Conservation (phyloP, 2,329 filamentous ascomycete genomes). For the Nakataea oryzae region DNA sequence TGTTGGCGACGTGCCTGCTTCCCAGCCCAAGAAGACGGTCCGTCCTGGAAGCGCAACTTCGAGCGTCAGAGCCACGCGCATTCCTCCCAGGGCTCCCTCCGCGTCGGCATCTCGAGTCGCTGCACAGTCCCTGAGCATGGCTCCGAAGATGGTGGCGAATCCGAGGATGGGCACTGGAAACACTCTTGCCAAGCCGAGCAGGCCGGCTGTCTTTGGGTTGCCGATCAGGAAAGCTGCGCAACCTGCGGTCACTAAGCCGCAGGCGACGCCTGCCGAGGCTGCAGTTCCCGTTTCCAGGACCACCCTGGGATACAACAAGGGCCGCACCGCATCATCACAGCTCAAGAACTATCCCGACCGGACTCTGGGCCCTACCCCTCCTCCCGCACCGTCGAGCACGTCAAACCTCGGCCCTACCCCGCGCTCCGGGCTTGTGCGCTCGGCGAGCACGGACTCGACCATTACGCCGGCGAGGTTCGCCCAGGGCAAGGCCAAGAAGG, state of each 20-base stretch:
- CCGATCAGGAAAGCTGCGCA: conserved; percentile 17
- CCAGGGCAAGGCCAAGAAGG: conserved; percentile 13
- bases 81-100: conserved; percentile 22
- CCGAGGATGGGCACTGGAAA: conserved; percentile 13
- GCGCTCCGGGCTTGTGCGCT: conserved; percentile 10
- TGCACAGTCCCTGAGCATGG: conserved; percentile 39
- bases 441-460: conserved; percentile 27
- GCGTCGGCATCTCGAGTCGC: conserved; percentile 45
- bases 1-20: conserved; percentile 42
- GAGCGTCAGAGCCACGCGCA: conserved; percentile 1
- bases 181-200: conserved; percentile 12
- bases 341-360: conserved; percentile 18
- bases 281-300: conserved; percentile 63
- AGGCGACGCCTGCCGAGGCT: conserved; percentile 11
- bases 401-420: neutral
- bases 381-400: neutral
- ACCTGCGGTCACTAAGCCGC: conserved; percentile 12
- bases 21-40: conserved; percentile 15
- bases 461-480: conserved; percentile 37
- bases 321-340: conserved; percentile 45
- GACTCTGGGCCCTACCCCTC: neutral
- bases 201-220: conserved; percentile 7
- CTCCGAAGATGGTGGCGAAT: conserved; percentile 11
- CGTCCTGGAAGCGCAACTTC: conserved; percentile 1
- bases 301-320: conserved; percentile 78